These are phyloP conservation scores for Cystofilobasidium capitatum DNA, from an alignment of 768 basidiomycete genomes.

Conservation along the genomic window DNA sequence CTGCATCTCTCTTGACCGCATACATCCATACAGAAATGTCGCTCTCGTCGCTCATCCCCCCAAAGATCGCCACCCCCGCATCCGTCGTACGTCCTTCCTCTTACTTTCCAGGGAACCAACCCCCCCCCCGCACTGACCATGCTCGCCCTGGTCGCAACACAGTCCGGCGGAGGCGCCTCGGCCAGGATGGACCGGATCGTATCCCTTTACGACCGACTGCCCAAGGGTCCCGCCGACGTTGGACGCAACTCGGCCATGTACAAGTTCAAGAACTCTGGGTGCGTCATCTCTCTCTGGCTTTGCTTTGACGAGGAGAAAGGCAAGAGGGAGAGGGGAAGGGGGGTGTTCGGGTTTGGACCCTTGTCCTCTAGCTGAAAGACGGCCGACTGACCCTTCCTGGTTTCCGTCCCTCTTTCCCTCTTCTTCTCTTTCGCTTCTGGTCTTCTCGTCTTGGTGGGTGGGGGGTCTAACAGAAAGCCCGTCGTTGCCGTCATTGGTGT, in stretches of 20 bases:
- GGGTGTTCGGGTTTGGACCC: no score
- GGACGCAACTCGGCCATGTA: constrained; percentile 1
- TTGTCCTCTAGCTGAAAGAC: no score
- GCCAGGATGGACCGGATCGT: not conserved
- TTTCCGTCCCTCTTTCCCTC: not conserved
- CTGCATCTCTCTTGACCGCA: not conserved
- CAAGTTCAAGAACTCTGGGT: not conserved
- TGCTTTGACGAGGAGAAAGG: not conserved
- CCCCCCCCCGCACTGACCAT: not conserved
- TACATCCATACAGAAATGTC: not conserved
- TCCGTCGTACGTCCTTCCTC: not conserved
- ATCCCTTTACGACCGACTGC: not conserved
- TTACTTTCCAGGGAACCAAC: not conserved
- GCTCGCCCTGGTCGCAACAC: not conserved
- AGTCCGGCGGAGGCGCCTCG: constrained; percentile 4
- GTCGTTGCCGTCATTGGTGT: not conserved
- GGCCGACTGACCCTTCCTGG: not conserved
- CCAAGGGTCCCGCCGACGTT: constrained; percentile 1
- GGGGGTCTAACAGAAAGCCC: not conserved
- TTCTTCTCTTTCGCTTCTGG: no score
- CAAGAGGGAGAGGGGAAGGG: no score
- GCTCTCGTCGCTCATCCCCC: constrained; percentile 6
- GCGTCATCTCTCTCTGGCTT: not conserved
- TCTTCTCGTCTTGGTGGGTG: no score
- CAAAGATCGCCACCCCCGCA: constrained; percentile 6